phyloP scores from a whole-genome alignment of 305 asterid genomes.

The Rubia tinctorum region DNA sequence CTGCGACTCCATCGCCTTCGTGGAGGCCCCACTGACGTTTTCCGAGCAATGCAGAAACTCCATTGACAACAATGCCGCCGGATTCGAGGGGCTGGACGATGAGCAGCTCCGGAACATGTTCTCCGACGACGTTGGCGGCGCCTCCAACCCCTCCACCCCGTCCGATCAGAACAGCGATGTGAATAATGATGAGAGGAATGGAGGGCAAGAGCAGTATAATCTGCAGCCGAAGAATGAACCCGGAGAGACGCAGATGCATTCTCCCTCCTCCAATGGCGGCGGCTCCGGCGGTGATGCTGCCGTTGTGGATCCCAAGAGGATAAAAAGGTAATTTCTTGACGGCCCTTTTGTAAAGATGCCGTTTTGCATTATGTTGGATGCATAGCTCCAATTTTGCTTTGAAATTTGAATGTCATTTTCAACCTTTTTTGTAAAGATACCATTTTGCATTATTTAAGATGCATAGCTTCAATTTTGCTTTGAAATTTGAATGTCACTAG shows the following conservation, averaged over 20 bases:
- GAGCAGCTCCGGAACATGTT: slow-evolving; percentile 77
- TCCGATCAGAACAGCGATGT: slow-evolving; percentile 60
- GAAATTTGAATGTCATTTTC: not conserved
- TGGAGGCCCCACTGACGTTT: slow-evolving; percentile 29
- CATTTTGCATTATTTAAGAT: not conserved
- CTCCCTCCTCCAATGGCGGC: slow-evolving; percentile 23
- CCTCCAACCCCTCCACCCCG: slow-evolving; percentile 49
- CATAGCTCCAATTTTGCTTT: not conserved
- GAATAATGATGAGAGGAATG: slow-evolving; percentile 22
- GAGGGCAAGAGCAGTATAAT: slow-evolving; percentile 14
- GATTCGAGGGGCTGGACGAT: slow-evolving; percentile 67
- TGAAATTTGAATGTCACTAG: slow-evolving; percentile 9
- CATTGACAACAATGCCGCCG: slow-evolving; percentile 16
- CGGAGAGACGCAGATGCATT: slow-evolving; percentile 41
- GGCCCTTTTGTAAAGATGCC: slow-evolving; percentile 4
- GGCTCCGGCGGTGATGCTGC: slow-evolving; percentile 26
- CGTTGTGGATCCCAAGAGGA: slow-evolving; percentile 71
- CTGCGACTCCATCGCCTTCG: slow-evolving; percentile 67
- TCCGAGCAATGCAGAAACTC: slow-evolving; percentile 30
- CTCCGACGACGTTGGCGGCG: slow-evolving; percentile 44
- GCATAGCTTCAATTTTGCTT: not conserved
- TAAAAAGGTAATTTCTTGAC: slow-evolving; percentile 52
- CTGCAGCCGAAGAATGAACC: slow-evolving; percentile 58
- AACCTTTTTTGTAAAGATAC: not conserved
- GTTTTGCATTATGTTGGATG: not conserved